Percentiles rank a stretch among this genome's conserved stretches.
These are phyloP conservation scores for Pyronema omphalodes DNA, from an alignment of 495 filamentous ascomycete species.

Conservation along the genomic window DNA sequence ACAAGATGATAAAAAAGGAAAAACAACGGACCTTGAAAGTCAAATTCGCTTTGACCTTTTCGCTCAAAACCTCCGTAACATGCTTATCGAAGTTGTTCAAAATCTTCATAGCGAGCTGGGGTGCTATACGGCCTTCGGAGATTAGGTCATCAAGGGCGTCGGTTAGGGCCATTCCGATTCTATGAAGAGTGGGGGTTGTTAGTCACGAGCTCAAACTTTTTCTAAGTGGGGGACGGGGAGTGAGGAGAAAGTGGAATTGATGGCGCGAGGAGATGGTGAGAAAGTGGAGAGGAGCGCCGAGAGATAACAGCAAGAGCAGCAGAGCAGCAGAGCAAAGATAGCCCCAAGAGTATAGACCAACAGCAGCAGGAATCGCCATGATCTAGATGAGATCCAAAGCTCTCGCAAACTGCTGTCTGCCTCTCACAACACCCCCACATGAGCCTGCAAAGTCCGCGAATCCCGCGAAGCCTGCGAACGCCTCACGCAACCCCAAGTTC, in stretches of 20 bases:
- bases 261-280: too few species aligned
- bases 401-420: too few species aligned
- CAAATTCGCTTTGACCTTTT: slow-evolving; percentile 77
- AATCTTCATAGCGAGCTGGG: slow-evolving; percentile 96
- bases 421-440: too few species aligned
- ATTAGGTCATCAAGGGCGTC: slow-evolving; percentile 95
- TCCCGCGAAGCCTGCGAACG: too few species aligned
- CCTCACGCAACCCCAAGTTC: too few species aligned
- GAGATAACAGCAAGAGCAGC: not conserved
- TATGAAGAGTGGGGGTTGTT: slow-evolving; percentile 27
- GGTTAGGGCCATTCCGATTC: slow-evolving; percentile 76
- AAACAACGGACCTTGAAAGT: slow-evolving; percentile 68
- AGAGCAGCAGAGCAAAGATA: not conserved
- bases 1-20: too few species aligned
- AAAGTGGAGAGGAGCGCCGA: not conserved
- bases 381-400: too few species aligned
- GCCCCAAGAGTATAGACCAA: slow-evolving; percentile 14
- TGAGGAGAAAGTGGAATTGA: too few species aligned
- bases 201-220: slow-evolving; percentile 16
- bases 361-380: slow-evolving; percentile 1
- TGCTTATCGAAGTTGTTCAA: slow-evolving; percentile 78
- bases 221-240: not conserved
- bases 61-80: slow-evolving; percentile 70
- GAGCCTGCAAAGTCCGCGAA: too few species aligned
- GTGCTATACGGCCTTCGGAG: slow-evolving; percentile 79